These are phyloP conservation scores for Apiospora saccharicola DNA, from an alignment of 2,329 filamentous ascomycete species.

Conservation along the genomic window DNA sequence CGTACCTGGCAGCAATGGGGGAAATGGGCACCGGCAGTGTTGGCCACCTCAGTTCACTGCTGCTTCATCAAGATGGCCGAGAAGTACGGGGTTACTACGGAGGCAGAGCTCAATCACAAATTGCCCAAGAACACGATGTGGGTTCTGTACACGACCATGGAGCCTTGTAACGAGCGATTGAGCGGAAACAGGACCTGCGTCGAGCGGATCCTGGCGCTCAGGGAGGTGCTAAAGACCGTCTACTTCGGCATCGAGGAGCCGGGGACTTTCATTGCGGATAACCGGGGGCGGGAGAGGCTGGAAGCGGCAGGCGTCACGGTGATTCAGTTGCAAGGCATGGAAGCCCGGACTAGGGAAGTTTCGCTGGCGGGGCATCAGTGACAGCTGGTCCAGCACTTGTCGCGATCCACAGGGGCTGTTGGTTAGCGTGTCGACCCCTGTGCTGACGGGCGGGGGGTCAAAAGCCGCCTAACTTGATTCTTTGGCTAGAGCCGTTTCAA, in stretches of 20 bases:
- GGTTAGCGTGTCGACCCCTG: not conserved
- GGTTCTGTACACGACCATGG: conserved; percentile 55
- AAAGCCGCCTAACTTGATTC: too few species aligned
- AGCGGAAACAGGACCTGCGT: conserved; percentile 49
- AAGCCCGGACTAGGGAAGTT: not conserved
- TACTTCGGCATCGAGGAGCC: not conserved
- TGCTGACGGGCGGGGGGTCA: too few species aligned
- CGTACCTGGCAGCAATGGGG: not conserved
- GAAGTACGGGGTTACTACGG: conserved; percentile 42
- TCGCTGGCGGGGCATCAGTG: not conserved
- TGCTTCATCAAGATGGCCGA: conserved; percentile 54
- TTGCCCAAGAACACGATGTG: conserved; percentile 48
- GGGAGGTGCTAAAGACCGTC: conserved; percentile 9
- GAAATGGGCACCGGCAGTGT: too few species aligned
- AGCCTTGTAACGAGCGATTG: conserved; percentile 51
- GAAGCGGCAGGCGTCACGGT: not conserved
- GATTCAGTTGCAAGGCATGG: not conserved
- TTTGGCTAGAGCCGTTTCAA: not conserved
- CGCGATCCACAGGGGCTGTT: not conserved
- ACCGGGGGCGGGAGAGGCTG: not conserved
- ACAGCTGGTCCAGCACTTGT: too few species aligned
- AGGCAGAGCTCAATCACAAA: conserved; percentile 45
- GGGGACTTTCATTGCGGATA: not conserved
- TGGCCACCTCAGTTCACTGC: too few species aligned
- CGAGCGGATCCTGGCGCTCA: conserved; percentile 45